Evolutionary conservation across 2,329 filamentous ascomycete species (phyloP).

Genomic region (Alternaria solani): DNA sequence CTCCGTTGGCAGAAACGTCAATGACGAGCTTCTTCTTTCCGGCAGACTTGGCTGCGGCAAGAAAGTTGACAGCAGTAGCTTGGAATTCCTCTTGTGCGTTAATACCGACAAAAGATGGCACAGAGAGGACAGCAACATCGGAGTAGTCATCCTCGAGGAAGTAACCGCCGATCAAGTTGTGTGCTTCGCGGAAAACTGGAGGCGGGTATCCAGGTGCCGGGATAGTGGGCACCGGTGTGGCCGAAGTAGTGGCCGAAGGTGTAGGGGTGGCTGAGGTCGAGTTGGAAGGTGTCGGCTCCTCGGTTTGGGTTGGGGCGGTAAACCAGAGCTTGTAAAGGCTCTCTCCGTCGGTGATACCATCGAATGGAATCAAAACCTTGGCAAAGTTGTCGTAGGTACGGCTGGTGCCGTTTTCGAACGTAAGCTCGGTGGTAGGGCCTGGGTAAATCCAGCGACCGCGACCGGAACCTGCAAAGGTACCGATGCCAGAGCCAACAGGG

Average conservation of each 20-base stretch:
- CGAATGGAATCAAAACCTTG: constrained; percentile 52
- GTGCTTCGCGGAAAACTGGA: constrained; percentile 52
- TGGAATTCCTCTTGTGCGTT: constrained; percentile 51
- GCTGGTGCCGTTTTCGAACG: constrained; percentile 57
- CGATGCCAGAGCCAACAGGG: constrained; percentile 50
- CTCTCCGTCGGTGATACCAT: constrained; percentile 53
- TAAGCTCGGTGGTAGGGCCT: constrained; percentile 53
- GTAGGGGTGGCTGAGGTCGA: constrained; percentile 32
- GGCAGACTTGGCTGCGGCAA: constrained; percentile 55
- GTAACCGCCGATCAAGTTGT: constrained; percentile 58
- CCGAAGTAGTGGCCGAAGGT: constrained; percentile 20
- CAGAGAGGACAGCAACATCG: constrained; percentile 56
- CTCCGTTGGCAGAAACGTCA: constrained; percentile 66
- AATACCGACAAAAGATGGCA: constrained; percentile 53
- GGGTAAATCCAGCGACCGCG: constrained; percentile 55
- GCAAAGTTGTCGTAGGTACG: constrained; percentile 55
- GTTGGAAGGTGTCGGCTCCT: constrained; percentile 19
- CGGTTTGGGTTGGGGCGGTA: constrained; percentile 34
- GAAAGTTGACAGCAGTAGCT: constrained; percentile 52
- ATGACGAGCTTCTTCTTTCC: constrained; percentile 69
- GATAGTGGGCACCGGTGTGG: constrained; percentile 28
- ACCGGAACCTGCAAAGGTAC: constrained; percentile 56
- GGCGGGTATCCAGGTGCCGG: constrained; percentile 56
- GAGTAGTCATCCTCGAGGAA: constrained; percentile 56
- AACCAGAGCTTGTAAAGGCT: constrained; percentile 52